Base-by-base conservation (phyloP, 2,329 filamentous ascomycete genomes). In the Fusarium acutatum region DNA sequence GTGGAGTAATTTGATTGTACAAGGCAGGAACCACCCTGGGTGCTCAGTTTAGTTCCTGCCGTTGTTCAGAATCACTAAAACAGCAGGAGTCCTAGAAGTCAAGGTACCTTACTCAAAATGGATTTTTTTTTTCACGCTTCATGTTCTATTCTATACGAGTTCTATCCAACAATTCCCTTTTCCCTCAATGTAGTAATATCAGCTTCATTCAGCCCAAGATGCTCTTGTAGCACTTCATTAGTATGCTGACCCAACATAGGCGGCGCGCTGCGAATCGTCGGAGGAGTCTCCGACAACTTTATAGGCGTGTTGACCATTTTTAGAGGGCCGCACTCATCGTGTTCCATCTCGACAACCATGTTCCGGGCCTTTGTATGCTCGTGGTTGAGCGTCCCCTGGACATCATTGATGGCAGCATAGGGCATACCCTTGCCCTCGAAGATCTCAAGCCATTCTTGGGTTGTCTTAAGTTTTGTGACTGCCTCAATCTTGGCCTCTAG, bases 341-440 rank as follows among this genome's bases (percentile, higher is more conserved):
- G 96, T 2, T 97, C 89, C 49, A 98, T 86, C 79, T 97, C 93
- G 20, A 94, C 90, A 3, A 99, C 93, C 96, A 99, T 99, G 67
- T 92, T 89, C 65, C 96, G 89, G 28, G 95, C 95, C 84, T 84
- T 86, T 84, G 94, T 94, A 82, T 99, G 96, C 70, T 92, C 89
- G 80, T 98, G 95, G 69, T 93, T 91, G 59, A 99, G 84, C 1
- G 96, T 94, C 26, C 87, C 89, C 81, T 96, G 93, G 13, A 99
- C 91, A 79, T 99, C 96, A 79, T 98, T 99, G 76, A 99, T 93
- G 3, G 96, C 94, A 2, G 96, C 93, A 79, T 88, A 99, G 0
- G 96, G 96, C 91, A 99, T 91, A 10, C 96, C 96, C 66, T 89
- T 93, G n/a, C 94, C 95, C 78, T 98, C 94, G 49, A 98, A 91